Evolutionary conservation across 768 basidiomycete species (phyloP), one percentile per base, ranked within the genome.

Genomic region (Mycena galericulata): DNA sequence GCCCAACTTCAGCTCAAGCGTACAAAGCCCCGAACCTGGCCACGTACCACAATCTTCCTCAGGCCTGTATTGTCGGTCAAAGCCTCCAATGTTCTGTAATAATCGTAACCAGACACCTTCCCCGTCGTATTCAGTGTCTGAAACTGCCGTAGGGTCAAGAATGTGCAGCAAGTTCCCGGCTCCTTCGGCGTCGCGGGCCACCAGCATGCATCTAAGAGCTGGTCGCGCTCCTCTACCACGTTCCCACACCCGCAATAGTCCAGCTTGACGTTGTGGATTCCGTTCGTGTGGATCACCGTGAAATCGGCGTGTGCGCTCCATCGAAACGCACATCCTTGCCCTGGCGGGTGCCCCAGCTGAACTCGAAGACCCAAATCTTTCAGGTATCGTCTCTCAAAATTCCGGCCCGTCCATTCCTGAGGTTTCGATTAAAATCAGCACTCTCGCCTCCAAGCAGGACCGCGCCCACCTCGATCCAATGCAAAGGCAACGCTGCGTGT

Each of bases 121-220:
- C 50, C 50, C 71, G 80, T 0, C 47, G 68, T 0, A 76, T 79
- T 1, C 73, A 81, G 65, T 1, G 79, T 14, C 14, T 84, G 81
- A 38, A 80, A 82, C 3, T 66, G 57, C 12, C 77, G 57, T 0
- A 83, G 70, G 6, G 76, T 61, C 0, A 32, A n/a, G 54, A 82
- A 79, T 0, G 79, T 83, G 4, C 75, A 71, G 0, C 72, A 78
- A 0, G 79, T 77, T n/a, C 67, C 45, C 0, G 82, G 81, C 15
- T 75, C 63, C 4, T 34, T 24, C 2, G 60, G 40, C n/a, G n/a
- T n/a, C n/a, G n/a, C n/a, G n/a, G n/a, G n/a, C n/a, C n/a, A n/a
- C n/a, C n/a, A n/a, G n/a, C 0, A 79, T 81, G 0, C 78, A 75
- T 0, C 75, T 0, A 83, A 70, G 0, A 85, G 77, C 47, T 84